Evolutionary conservation across 495 filamentous ascomycete genomes (phyloP).

Genomic region (Penicillium malachiteum): DNA sequence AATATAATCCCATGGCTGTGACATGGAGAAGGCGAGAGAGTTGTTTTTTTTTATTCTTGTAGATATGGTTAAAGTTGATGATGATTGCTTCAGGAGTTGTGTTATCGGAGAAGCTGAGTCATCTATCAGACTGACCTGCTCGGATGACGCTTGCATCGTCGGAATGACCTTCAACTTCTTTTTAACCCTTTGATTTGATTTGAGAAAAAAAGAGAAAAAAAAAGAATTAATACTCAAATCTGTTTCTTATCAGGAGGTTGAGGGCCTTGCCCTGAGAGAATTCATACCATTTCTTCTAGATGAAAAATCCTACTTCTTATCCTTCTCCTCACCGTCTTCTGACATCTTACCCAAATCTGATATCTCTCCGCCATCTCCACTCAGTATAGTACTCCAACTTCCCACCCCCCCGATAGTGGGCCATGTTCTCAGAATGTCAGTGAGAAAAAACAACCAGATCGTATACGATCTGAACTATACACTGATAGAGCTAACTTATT

Average conservation of each 20-base stretch:
- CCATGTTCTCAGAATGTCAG: slow-evolving; percentile 99
- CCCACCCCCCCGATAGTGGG: slow-evolving; percentile 21
- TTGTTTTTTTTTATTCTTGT: not conserved
- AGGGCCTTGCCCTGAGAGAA: not conserved
- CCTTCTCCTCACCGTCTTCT: not conserved
- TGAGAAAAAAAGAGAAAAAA: too few species aligned
- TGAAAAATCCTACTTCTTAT: not conserved
- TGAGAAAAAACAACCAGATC: slow-evolving; percentile 5
- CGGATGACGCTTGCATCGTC: slow-evolving; percentile 40
- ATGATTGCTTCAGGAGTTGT: slow-evolving; percentile 4
- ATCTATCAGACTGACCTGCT: slow-evolving; percentile 42
- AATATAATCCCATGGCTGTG: slow-evolving; percentile 93
- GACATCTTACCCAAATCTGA: not conserved
- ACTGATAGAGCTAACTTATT: not conserved
- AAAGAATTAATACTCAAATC: not conserved
- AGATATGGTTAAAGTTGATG: not conserved
- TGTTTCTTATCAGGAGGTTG: not conserved
- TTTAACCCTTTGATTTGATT: not conserved
- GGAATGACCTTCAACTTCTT: slow-evolving; percentile 17
- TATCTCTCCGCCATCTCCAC: slow-evolving; percentile 14
- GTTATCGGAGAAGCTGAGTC: slow-evolving; percentile 35
- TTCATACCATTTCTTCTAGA: too few species aligned
- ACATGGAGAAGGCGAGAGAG: slow-evolving; percentile 51
- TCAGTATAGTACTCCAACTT: slow-evolving; percentile 11
- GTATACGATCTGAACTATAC: not conserved